Percentiles rank a stretch among this genome's conserved stretches.
Conservation (phyloP, 1,284 basidiomycete genomes). For the Malassezia caprae region DNA sequence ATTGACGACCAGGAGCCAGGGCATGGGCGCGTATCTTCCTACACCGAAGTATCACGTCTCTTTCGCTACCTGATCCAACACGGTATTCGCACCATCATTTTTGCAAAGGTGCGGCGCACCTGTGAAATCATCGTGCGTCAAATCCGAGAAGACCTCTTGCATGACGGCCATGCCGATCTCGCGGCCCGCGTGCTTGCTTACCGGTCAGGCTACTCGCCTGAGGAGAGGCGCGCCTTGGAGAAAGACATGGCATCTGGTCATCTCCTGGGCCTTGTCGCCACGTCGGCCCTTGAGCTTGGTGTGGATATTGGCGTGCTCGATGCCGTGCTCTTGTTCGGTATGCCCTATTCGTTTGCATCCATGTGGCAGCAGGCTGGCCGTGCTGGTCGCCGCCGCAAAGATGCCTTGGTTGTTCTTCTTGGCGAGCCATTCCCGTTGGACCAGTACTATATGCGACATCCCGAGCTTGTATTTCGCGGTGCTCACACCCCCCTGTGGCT, state of each 20-base stretch:
- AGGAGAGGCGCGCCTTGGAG: conserved; percentile 76
- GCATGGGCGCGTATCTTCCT: conserved; percentile 58
- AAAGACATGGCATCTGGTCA: conserved; percentile 73
- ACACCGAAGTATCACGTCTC: conserved; percentile 63
- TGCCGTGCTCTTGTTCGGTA: conserved; percentile 78
- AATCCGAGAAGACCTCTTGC: conserved; percentile 62
- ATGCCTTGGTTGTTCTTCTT: conserved; percentile 70
- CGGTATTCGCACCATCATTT: conserved; percentile 71
- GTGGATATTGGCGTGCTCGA: conserved; percentile 81
- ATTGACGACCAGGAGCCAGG: conserved; percentile 57
- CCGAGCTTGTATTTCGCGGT: conserved; percentile 50
- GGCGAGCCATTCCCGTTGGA: conserved; percentile 66
- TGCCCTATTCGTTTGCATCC: conserved; percentile 57
- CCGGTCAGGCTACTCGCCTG: conserved; percentile 60
- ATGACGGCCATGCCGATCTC: conserved; percentile 67
- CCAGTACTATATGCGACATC: conserved; percentile 65
- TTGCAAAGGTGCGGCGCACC: conserved; percentile 72
- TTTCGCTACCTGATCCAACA: conserved; percentile 73
- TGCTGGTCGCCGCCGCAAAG: conserved; percentile 70
- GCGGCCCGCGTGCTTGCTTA: conserved; percentile 70
- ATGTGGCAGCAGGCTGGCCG: conserved; percentile 79
- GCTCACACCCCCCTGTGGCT: conserved; percentile 60
- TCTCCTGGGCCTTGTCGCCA: conserved; percentile 73
- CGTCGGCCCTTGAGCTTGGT: conserved; percentile 79
- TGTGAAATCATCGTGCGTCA: conserved; percentile 78